These are phyloP conservation scores for Purpureocillium takamizusanense DNA, from an alignment of 2,329 filamentous ascomycete species.

Conservation along the genomic window DNA sequence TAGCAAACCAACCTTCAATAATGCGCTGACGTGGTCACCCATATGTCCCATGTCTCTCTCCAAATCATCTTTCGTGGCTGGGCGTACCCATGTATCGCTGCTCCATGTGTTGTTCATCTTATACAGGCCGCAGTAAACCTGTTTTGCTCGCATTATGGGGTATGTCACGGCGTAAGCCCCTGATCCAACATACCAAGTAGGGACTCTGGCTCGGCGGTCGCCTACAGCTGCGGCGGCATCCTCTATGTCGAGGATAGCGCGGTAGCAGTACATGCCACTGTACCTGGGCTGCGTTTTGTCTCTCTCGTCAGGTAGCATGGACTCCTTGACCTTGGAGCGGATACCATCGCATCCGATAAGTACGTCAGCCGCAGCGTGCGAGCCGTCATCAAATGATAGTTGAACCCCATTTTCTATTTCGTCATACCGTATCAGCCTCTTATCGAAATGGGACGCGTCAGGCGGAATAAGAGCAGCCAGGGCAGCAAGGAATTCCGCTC, in stretches of 20 bases:
- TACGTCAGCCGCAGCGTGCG: conserved; percentile 6
- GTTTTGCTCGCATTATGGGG: conserved; percentile 5
- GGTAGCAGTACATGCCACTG: conserved; percentile 9
- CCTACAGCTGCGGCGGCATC: conserved; percentile 4
- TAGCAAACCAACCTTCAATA: conserved; percentile 5
- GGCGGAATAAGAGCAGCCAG: conserved; percentile 5
- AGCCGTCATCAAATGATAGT: conserved; percentile 8
- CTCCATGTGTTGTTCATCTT: conserved; percentile 1
- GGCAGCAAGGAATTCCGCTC: conserved; percentile 8
- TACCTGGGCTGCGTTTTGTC: conserved; percentile 4
- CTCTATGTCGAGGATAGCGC: conserved; percentile 8
- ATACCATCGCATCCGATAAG: conserved; percentile 17
- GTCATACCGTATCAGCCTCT: too few relatives aligned
- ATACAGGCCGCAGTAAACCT: conserved; percentile 5
- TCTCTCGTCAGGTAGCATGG: conserved; percentile 1
- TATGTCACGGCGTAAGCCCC: conserved; percentile 4
- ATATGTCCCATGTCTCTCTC: conserved; percentile 8
- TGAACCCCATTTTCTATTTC: too few relatives aligned
- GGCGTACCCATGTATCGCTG: conserved; percentile 1
- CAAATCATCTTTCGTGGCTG: conserved; percentile 2
- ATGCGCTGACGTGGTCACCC: conserved; percentile 8
- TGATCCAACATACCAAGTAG: conserved; percentile 5
- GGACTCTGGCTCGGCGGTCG: conserved; percentile 3
- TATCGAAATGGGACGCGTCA: too few relatives aligned
- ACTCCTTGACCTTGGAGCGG: conserved; percentile 5